Evolutionary conservation across 2,329 filamentous ascomycete genomes (phyloP).

Genomic region (Ascochyta pisi): DNA sequence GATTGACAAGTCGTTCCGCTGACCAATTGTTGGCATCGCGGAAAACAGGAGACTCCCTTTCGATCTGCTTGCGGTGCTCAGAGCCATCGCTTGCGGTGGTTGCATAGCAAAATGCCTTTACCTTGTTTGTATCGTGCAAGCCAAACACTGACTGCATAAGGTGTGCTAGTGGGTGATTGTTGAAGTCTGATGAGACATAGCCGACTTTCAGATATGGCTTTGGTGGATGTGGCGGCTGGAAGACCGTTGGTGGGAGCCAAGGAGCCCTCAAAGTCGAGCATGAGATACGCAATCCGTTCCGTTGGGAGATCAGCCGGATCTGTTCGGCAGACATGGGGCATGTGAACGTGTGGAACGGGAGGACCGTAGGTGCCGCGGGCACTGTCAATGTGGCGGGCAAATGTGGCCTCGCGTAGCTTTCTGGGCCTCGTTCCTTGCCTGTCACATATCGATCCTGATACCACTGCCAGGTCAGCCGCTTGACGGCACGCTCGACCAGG

Average conservation of each 20-base stretch:
- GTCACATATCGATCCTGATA: constrained; percentile 81
- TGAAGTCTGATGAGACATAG: constrained; percentile 98
- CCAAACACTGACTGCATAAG: constrained; percentile 99
- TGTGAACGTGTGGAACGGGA: constrained; percentile 98
- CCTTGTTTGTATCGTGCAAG: constrained; percentile 75
- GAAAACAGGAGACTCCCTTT: constrained; percentile 90
- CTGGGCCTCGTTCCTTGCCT: constrained; percentile 60
- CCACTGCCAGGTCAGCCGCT: constrained; percentile 80
- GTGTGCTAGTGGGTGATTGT: constrained; percentile 96
- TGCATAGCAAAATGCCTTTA: constrained; percentile 92
- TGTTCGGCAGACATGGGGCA: constrained; percentile 90
- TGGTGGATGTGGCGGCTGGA: constrained; percentile 83
- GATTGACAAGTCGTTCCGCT: constrained; percentile 80
- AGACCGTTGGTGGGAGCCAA: constrained; percentile 84
- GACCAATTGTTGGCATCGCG: constrained; percentile 87
- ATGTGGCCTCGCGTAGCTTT: constrained; percentile 73
- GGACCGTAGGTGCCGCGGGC: constrained; percentile 88
- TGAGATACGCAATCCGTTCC: constrained; percentile 92
- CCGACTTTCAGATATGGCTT: constrained; percentile 86
- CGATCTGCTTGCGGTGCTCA: constrained; percentile 88
- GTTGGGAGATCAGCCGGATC: constrained; percentile 91
- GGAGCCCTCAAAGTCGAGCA: constrained; percentile 84
- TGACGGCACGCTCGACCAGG: constrained; percentile 83
- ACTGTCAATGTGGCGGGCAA: constrained; percentile 76
- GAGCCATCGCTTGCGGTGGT: constrained; percentile 92